Conservation (phyloP, 768 basidiomycete genomes). For the Pholiota molesta region DNA sequence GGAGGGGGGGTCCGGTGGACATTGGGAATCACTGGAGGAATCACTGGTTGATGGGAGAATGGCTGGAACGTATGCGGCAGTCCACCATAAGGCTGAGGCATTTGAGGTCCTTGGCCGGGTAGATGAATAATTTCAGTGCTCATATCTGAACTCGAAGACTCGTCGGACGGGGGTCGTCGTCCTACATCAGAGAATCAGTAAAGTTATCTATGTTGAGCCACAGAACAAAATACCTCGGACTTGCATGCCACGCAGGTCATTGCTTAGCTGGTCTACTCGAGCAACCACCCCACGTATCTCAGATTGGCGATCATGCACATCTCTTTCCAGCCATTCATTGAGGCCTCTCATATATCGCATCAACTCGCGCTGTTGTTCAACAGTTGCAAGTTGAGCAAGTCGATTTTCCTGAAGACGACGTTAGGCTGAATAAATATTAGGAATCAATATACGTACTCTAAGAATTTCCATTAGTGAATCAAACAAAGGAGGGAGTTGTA, state of each 20-base stretch:
- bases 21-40: slow-evolving; percentile 40
- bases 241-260: slow-evolving; percentile 41
- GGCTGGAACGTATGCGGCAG: slow-evolving; percentile 24
- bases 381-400: slow-evolving; percentile 69
- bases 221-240: slow-evolving; percentile 31
- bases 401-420: slow-evolving; percentile 65
- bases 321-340: slow-evolving; percentile 80
- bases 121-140: not conserved
- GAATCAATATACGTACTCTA: slow-evolving; percentile 44
- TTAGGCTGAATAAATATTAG: slow-evolving; percentile 2
- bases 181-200: slow-evolving; percentile 1
- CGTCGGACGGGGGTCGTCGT: slow-evolving; percentile 4
- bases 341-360: slow-evolving; percentile 78
- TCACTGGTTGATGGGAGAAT: slow-evolving; percentile 30
- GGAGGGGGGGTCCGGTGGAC: slow-evolving; percentile 20
- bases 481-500: slow-evolving; percentile 64
- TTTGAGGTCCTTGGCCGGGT: slow-evolving; percentile 18
- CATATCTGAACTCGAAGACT: not conserved
- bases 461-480: slow-evolving; percentile 72
- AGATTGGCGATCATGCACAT: slow-evolving; percentile 77
- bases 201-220: not conserved
- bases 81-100: slow-evolving; percentile 17
- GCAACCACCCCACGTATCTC: slow-evolving; percentile 70
- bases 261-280: slow-evolving; percentile 54
- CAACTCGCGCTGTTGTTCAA: slow-evolving; percentile 78